Conservation (phyloP, 1,284 basidiomycete genomes). For the Malassezia nana region DNA sequence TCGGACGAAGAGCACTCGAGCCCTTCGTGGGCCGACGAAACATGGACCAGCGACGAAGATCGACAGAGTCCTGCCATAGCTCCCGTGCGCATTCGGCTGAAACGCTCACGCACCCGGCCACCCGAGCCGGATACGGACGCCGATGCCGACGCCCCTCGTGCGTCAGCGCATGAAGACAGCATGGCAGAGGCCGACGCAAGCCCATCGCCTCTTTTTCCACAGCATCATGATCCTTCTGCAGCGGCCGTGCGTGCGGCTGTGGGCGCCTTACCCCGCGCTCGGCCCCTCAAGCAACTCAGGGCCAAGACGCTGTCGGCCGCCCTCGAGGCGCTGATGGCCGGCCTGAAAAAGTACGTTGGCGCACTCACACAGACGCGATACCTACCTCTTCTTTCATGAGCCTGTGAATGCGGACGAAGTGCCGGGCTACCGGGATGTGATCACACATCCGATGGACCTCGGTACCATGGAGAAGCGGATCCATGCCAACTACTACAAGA, state of each 20-base stretch:
- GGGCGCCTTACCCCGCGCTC: not conserved
- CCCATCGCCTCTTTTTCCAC: not conserved
- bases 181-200: not conserved
- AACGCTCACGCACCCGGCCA: not conserved
- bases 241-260: not conserved
- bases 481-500: conserved; percentile 22
- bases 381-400: conserved; percentile 69
- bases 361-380: conserved; percentile 59
- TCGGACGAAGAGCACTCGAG: conserved; percentile 9
- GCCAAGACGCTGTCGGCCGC: conserved; percentile 9
- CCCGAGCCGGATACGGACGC: not conserved
- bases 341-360: conserved; percentile 8
- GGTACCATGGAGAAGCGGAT: conserved; percentile 59
- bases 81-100: conserved; percentile 9
- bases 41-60: conserved; percentile 12
- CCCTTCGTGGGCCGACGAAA: conserved; percentile 6
- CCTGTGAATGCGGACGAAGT: conserved; percentile 62
- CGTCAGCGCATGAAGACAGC: not conserved
- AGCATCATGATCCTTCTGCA: not conserved
- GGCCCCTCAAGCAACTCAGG: conserved; percentile 15
- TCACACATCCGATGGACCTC: conserved; percentile 70
- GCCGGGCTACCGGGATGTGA: conserved; percentile 60
- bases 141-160: not conserved
- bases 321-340: conserved; percentile 4
- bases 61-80: not conserved